These are phyloP conservation scores for Pisolithus microcarpus DNA, from an alignment of 768 basidiomycete genomes.

Conservation along the genomic window DNA sequence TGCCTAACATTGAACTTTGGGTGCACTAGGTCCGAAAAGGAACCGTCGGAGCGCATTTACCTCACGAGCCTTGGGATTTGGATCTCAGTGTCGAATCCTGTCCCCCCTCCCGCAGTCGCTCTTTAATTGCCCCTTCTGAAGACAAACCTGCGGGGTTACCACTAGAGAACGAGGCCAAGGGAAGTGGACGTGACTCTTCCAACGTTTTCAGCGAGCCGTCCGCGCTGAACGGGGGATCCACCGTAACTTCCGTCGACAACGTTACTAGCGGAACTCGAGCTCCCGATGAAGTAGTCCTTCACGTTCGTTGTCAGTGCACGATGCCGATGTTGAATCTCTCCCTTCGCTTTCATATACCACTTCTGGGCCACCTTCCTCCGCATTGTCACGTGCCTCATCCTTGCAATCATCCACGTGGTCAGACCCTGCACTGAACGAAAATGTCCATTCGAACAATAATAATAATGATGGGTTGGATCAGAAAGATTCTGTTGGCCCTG, in stretches of 20 bases:
- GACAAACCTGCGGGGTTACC: not conserved
- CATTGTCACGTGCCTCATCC: conserved; percentile 40
- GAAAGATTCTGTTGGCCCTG: conserved; percentile 1
- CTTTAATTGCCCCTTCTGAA: not conserved
- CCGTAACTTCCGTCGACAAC: conserved; percentile 1
- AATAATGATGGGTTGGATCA: not conserved
- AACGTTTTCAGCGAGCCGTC: conserved; percentile 3
- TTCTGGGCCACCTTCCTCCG: conserved; percentile 28
- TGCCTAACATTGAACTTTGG: too few relatives aligned
- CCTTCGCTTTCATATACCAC: conserved; percentile 28
- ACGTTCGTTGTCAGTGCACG: conserved; percentile 16
- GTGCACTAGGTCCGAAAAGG: conserved; percentile 32
- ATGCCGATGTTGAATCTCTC: conserved; percentile 27
- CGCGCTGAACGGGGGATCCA: conserved; percentile 6
- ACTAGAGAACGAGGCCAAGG: not conserved
- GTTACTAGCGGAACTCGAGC: conserved; percentile 1
- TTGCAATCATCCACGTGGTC: conserved; percentile 28
- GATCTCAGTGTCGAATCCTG: conserved; percentile 13
- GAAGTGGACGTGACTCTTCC: not conserved
- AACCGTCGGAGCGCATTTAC: conserved; percentile 35
- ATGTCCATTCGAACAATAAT: conserved; percentile 12
- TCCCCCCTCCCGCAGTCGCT: conserved; percentile 1
- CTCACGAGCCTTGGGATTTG: conserved; percentile 37
- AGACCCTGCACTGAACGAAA: conserved; percentile 13
- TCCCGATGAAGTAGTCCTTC: conserved; percentile 15